Evolutionary conservation across 2,329 filamentous ascomycete genomes (phyloP), one percentile per base, ranked within the genome.

Genomic region (Diaporthe sp.): DNA sequence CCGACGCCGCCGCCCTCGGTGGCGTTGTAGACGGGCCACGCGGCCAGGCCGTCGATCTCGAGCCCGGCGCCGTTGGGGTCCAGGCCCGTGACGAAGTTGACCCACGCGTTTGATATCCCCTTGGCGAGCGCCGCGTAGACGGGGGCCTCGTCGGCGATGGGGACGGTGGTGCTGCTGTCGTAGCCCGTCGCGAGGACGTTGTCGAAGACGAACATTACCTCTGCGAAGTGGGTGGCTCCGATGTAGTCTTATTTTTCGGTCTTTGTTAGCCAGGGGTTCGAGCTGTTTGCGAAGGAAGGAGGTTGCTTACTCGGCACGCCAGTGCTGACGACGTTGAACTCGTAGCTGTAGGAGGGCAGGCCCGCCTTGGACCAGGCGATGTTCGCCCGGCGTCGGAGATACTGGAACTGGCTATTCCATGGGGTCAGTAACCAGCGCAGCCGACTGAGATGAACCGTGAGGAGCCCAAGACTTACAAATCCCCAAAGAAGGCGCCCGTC

Each of bases 141-240:
- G 70, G 85, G 79, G 1, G 87, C 85, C 79, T 85, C 83, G 67
- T 82, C 82, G 37, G 78, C 83, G 55, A 88, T 85, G 0, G 86
- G 86, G 74, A 83, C 84, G 28, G 73, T 57, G 73, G 84, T 82
- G 83, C 82, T 82, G 83, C 82, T 80, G 71, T 83, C 79, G 75
- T 88, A 89, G 1, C 89, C 88, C 3, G 82, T 75, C 1, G 88
- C 90, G 6, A 84, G 76, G 9, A 85, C 80, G 77, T 92, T 91
- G 77, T 89, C 80, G 70, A 91, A 88, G 9, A 91, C 88, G 76
- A 90, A 90, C 0, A 86, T 84, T 0, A 90, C 87, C 79, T 90
- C 88, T 74, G 87, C 81, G 80, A 86, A 87, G 78, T 87, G 86
- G 13, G 65, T 72, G 17, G 76, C 65, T 4, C 65, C 74, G 28